A percentile compares a stretch with the other conserved stretches of the same genome.
phyloP scores from a whole-genome alignment of 305 asterid genomes.

The Solanum hybrid region DNA sequence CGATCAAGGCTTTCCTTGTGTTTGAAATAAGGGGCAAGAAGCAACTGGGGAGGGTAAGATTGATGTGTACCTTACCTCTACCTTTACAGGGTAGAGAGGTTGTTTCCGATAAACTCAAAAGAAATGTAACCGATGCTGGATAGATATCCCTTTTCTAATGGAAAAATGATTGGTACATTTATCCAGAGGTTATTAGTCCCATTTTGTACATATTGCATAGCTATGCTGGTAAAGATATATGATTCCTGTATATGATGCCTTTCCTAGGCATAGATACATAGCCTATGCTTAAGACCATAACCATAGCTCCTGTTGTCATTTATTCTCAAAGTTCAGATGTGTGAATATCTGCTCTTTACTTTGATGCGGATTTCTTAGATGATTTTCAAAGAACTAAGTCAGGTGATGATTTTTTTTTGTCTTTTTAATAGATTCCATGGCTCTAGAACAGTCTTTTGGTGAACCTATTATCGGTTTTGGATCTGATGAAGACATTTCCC shows the following conservation, averaged over 20 bases:
- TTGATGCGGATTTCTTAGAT: neutral
- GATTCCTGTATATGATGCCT: neutral
- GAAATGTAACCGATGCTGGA: neutral
- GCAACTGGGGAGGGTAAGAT: neutral
- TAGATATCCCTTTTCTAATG: neutral
- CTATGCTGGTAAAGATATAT: neutral
- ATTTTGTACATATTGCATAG: neutral
- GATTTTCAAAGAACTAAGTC: neutral
- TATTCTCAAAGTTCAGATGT: neutral
- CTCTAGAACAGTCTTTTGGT: conserved; percentile 29
- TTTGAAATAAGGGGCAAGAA: neutral
- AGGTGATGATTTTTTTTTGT: neutral
- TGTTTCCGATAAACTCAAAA: neutral
- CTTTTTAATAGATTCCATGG: conserved; percentile 47
- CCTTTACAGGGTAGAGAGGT: neutral
- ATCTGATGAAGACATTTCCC: conserved; percentile 30
- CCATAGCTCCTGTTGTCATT: neutral
- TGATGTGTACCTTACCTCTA: neutral
- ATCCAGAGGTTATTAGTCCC: neutral
- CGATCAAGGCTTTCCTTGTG: neutral
- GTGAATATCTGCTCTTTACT: neutral
- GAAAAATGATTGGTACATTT: neutral
- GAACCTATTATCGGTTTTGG: conserved; percentile 24
- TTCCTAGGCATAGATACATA: neutral
- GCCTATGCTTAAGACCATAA: neutral